These are phyloP conservation scores for Mycena galericulata DNA, from an alignment of 768 basidiomycete species.

Conservation along the genomic window DNA sequence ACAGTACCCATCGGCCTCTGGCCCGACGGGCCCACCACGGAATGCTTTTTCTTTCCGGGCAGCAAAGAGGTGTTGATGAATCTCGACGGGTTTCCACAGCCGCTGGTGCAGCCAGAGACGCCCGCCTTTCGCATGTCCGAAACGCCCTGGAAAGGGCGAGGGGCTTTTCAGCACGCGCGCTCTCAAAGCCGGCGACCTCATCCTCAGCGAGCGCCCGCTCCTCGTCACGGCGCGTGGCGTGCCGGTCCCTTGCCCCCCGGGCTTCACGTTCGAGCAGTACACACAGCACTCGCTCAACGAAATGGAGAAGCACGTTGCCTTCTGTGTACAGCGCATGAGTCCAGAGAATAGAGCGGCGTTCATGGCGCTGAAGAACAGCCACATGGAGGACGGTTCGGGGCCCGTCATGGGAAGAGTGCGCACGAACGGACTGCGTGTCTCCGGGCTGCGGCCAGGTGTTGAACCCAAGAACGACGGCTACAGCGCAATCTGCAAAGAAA, in stretches of 20 bases:
- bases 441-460: conserved; percentile 31
- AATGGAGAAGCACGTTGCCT: conserved; percentile 38
- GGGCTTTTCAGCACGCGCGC: conserved; percentile 48
- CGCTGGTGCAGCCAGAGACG: conserved; percentile 17
- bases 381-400: conserved; percentile 48
- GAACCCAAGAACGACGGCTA: conserved; percentile 34
- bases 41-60: conserved; percentile 23
- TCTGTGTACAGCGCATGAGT: conserved; percentile 42
- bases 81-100: conserved; percentile 32
- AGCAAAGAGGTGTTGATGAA: conserved; percentile 21
- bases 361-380: conserved; percentile 46
- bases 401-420: conserved; percentile 48
- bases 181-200: conserved; percentile 45
- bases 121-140: conserved; percentile 27
- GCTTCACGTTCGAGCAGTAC: not conserved
- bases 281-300: conserved; percentile 22
- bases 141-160: conserved; percentile 36
- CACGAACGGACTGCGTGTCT: conserved; percentile 48
- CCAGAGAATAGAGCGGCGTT: conserved; percentile 42
- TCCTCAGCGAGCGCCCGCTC: conserved; percentile 53
- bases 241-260: not conserved
- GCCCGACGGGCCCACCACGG: conserved; percentile 4
- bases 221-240: conserved; percentile 41
- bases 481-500: conserved; percentile 41
- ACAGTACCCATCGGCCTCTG: not conserved